These are phyloP conservation scores for Friedmanniomyces endolithicus DNA, from an alignment of 495 filamentous ascomycete genomes.

Conservation along the genomic window DNA sequence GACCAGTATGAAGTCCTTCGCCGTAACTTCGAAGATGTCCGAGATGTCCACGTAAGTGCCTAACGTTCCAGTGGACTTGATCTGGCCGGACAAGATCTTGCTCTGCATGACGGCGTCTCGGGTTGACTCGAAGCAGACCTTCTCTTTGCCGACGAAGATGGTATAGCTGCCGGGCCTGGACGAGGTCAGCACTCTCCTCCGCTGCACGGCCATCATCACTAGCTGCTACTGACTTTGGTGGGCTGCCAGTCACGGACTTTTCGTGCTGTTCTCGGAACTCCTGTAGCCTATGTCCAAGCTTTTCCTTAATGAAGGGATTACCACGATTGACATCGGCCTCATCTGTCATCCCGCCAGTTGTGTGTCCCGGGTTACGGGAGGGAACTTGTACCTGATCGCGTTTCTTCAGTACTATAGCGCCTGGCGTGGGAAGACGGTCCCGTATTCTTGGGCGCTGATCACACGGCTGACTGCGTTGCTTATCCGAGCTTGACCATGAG, in stretches of 20 bases:
- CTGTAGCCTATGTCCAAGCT: neutral
- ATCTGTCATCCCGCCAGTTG: too few relatives aligned
- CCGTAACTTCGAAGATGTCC: neutral
- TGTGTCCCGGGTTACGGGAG: too few relatives aligned
- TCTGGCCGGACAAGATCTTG: neutral
- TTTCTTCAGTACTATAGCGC: neutral
- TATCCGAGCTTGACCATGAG: neutral
- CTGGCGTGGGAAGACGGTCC: neutral
- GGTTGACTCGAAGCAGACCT: neutral
- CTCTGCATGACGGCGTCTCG: neutral
- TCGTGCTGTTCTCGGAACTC: neutral
- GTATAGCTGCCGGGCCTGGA: neutral
- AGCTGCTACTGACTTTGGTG: neutral
- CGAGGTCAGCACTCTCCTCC: neutral
- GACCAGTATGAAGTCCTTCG: neutral
- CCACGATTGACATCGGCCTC: too few relatives aligned
- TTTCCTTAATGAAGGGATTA: neutral
- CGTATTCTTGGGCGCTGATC: neutral
- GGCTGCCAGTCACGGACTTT: neutral
- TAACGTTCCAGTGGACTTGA: neutral
- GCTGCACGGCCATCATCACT: neutral
- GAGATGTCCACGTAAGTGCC: neutral
- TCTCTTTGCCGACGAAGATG: slow-evolving; percentile 1
- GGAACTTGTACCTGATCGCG: too few relatives aligned
- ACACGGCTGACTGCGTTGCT: neutral